These are phyloP conservation scores for Rhizopogon vesiculosus DNA, from an alignment of 768 basidiomycete species.

Conservation along the genomic window DNA sequence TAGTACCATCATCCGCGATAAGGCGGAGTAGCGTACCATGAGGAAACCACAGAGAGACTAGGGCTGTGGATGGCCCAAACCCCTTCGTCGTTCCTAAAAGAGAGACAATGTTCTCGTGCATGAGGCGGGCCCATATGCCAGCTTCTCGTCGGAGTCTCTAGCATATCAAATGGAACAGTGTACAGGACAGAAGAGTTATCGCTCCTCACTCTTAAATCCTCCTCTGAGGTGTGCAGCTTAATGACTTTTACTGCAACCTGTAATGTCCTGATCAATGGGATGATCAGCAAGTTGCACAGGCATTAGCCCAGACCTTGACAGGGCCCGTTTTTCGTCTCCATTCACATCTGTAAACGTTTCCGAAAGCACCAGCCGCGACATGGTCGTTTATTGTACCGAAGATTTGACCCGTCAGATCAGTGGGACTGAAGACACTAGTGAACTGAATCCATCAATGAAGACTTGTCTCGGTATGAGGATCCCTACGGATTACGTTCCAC, in stretches of 20 bases:
- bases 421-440: background rate
- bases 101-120: slow-evolving; percentile 14
- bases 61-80: background rate
- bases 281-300: background rate
- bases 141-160: slow-evolving; percentile 14
- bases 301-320: background rate
- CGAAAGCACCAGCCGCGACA: background rate
- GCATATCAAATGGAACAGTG: background rate
- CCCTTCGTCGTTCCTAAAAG: slow-evolving; percentile 10
- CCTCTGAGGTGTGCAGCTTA: too few relatives aligned
- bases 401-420: background rate
- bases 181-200: background rate
- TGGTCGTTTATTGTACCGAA: background rate
- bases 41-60: background rate
- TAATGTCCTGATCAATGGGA: too few relatives aligned
- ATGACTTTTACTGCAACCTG: slow-evolving; percentile 1
- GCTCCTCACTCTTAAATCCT: background rate
- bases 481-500: background rate
- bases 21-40: background rate
- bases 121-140: slow-evolving; percentile 14
- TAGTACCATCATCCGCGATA: background rate
- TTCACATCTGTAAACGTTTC: background rate
- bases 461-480: background rate
- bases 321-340: background rate
- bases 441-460: background rate